phyloP scores from a whole-genome alignment of 352 stramenopile genomes.

The Phytophthora hybrid region DNA sequence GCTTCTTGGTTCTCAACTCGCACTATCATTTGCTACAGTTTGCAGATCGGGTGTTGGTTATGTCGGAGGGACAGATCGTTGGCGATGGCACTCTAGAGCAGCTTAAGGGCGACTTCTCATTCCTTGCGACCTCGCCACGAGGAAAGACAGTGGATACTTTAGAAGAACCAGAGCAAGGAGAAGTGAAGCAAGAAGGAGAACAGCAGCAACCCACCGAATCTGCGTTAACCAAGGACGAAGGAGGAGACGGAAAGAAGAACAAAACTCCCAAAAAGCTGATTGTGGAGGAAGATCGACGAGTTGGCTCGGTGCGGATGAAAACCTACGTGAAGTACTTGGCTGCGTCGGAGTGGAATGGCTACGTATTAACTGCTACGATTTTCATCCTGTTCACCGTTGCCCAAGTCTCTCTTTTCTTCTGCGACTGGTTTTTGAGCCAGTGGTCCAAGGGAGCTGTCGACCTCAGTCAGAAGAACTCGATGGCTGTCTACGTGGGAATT shows the following conservation, averaged over 20 bases:
- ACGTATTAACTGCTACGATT: slow-evolving; percentile 37
- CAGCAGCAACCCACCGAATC: neutral
- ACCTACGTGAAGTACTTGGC: slow-evolving; percentile 65
- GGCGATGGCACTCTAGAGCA: slow-evolving; percentile 83
- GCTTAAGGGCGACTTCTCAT: slow-evolving; percentile 53
- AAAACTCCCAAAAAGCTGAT: slow-evolving; percentile 44
- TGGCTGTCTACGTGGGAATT: slow-evolving; percentile 53
- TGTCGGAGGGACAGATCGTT: slow-evolving; percentile 81
- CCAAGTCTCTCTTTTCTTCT: slow-evolving; percentile 56
- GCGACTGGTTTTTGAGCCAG: slow-evolving; percentile 62
- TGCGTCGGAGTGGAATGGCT: slow-evolving; percentile 57
- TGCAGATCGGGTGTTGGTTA: slow-evolving; percentile 66
- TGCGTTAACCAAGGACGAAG: neutral
- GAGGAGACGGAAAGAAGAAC: neutral
- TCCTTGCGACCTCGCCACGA: slow-evolving; percentile 32
- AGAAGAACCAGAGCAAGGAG: neutral
- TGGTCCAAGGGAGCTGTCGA: slow-evolving; percentile 48
- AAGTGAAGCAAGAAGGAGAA: slow-evolving; percentile 3
- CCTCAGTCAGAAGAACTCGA: slow-evolving; percentile 44
- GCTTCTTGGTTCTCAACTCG: slow-evolving; percentile 94
- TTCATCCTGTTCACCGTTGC: slow-evolving; percentile 48
- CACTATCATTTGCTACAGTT: slow-evolving; percentile 91
- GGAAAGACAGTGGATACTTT: neutral
- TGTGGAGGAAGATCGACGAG: slow-evolving; percentile 47
- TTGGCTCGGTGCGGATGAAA: slow-evolving; percentile 47